Evolutionary conservation across 129 eudicot species (phyloP).

Genomic region (Ambrosia artemisiifolia): DNA sequence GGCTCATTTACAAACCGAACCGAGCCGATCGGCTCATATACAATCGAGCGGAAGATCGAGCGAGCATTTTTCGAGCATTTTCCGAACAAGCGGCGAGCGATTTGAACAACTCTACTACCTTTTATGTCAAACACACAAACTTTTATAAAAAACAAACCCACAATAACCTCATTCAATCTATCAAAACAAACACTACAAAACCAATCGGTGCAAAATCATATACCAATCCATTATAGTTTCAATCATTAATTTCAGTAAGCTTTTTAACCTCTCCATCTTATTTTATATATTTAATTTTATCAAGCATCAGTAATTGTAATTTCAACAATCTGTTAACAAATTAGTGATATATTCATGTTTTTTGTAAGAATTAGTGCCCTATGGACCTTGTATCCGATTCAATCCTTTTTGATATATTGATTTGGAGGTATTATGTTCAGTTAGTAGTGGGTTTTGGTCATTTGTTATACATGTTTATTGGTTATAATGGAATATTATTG

Average conservation of each 20-base stretch:
- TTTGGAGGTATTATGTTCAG: slow-evolving; percentile 2
- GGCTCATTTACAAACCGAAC: too few species aligned
- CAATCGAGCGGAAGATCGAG: too few species aligned
- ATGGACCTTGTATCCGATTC: neutral
- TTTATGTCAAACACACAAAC: too few species aligned
- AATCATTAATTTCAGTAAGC: slow-evolving; percentile 14
- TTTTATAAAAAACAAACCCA: too few species aligned
- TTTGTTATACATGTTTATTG: neutral
- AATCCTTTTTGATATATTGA: neutral
- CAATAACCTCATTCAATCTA: too few species aligned
- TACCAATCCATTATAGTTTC: neutral
- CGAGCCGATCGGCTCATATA: too few species aligned
- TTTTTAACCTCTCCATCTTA: neutral
- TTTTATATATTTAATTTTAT: neutral
- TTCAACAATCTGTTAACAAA: neutral
- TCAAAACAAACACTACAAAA: neutral
- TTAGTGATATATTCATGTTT: neutral
- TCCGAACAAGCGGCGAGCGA: too few species aligned
- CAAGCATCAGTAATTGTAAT: neutral
- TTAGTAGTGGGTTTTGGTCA: neutral
- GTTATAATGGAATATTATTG: neutral
- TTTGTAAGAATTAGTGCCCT: neutral
- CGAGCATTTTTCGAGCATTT: too few species aligned
- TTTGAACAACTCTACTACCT: too few species aligned
- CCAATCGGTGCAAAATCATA: slow-evolving; percentile 2